Evolutionary conservation across 805 yeast genomes (phyloP), one percentile per base, ranked within the genome.

Genomic region (Metschnikowia cubensis): DNA sequence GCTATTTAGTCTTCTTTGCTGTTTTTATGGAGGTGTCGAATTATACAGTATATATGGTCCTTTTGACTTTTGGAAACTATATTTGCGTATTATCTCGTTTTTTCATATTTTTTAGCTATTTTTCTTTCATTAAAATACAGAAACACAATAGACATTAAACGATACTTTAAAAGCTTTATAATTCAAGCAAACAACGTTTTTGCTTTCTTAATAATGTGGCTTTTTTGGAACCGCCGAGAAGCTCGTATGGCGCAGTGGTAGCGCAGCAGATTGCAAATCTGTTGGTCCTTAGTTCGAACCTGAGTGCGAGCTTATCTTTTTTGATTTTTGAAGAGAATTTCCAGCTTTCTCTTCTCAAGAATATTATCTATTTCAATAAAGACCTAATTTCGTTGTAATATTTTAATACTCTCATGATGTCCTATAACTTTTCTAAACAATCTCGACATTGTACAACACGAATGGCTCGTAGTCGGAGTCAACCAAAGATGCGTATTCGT

Each of bases 251-350:
- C 94, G 89, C 91, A 87, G 94, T 84, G 94, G 95, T 87, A 87
- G 92, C 91, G 95, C 92, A 86, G 90, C 89, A 85, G 96, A 88
- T 88, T 88, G 95, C 96, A 88, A 87, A 87, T 88, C 96, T 86
- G 87, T 84, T 86, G 95, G 96, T 88, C 94, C 90, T 85, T 82
- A 84, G 96, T 88, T 88, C 96, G 84, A 88, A 68, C 83, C 96
- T 84, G 95, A 85, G 89, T 79, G 83, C 85, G 82, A 84, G 89
- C 92, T 86, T 51, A 18, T 18, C 20, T 36, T 62, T 71, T 71
- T 25, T 1, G 11, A 8, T 75, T 75, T 69, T 38, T 14, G 20
- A 3, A 15, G 6, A 15, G 37, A 17, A 35, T 35, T 10, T 7
- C 11, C 37, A 25, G 4, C 11, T 25, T 25, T 25, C 10, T 25